Evolutionary conservation across 164 flowering plant genomes (phyloP).

Genomic region (Nymphaea colorata): DNA sequence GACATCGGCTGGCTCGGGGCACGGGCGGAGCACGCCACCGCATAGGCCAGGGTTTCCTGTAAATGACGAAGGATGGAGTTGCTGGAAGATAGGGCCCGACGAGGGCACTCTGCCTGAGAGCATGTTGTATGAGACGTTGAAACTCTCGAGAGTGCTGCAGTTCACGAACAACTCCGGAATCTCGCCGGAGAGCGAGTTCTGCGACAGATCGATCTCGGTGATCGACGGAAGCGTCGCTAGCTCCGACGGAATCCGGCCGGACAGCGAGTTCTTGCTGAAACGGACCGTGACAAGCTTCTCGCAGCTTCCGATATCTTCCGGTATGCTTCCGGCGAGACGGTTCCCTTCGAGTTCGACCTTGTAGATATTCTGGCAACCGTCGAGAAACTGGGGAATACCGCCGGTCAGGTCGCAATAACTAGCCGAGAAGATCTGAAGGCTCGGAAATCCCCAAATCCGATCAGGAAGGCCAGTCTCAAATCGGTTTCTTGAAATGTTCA

Average conservation of each 20-base stretch:
- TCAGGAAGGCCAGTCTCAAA: conserved; percentile 34
- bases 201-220: conserved; percentile 67
- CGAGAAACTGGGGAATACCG: conserved; percentile 47
- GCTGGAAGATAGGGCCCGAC: conserved; percentile 43
- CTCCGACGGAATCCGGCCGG: conserved; percentile 82
- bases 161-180: conserved; percentile 67
- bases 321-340: conserved; percentile 48
- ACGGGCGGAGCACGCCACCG: conserved; percentile 45
- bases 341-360: conserved; percentile 64
- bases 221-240: conserved; percentile 63
- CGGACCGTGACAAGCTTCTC: conserved; percentile 55
- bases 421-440: conserved; percentile 58
- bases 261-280: conserved; percentile 37
- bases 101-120: conserved; percentile 69
- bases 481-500: conserved; percentile 55
- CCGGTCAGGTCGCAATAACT: conserved; percentile 35
- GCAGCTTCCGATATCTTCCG: conserved; percentile 74
- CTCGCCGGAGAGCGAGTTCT: conserved; percentile 52
- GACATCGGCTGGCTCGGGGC: conserved; percentile 17
- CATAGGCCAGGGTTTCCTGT: conserved; percentile 68
- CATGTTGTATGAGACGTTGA: conserved; percentile 68
- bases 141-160: conserved; percentile 54
- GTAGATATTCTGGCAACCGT: conserved; percentile 58
- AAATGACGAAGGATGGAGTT: conserved; percentile 70
- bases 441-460: conserved; percentile 61